phyloP scores from a whole-genome alignment of 2,329 filamentous ascomycete genomes.

The Penicillium brevicompactum region DNA sequence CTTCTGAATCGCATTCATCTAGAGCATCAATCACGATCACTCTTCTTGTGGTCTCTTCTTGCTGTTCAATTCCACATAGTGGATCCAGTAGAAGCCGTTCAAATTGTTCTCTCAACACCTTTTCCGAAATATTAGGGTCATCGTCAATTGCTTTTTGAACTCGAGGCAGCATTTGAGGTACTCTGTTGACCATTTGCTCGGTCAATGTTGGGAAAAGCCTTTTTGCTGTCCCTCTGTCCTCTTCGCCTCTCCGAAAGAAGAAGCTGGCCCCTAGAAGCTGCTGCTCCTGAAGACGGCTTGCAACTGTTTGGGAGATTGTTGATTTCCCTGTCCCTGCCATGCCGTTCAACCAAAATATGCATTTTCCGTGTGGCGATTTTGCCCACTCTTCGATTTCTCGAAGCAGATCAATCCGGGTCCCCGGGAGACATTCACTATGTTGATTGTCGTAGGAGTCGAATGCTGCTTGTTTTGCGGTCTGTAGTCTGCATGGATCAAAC shows the following conservation, averaged over 20 bases:
- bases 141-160: conserved; percentile 24
- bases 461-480: not conserved
- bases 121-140: conserved; percentile 29
- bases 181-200: conserved; percentile 30
- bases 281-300: not conserved
- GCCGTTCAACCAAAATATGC: not conserved
- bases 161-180: conserved; percentile 29
- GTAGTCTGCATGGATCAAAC: conserved; percentile 15
- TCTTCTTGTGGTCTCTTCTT: conserved; percentile 4
- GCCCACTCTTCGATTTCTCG: not conserved
- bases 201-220: conserved; percentile 20
- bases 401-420: not conserved
- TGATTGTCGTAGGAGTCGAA: not conserved
- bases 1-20: conserved; percentile 30
- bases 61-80: conserved; percentile 13
- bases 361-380: not conserved
- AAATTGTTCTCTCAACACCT: conserved; percentile 32
- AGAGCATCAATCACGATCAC: conserved; percentile 32
- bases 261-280: not conserved
- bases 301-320: not conserved
- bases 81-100: conserved; percentile 30
- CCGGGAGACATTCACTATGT: not conserved
- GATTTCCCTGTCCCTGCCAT: conserved; percentile 1
- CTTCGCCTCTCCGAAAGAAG: not conserved
- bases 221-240: not conserved